Evolutionary conservation across 768 basidiomycete genomes (phyloP).

Genomic region (Rhodotorula sphaerocarpa): DNA sequence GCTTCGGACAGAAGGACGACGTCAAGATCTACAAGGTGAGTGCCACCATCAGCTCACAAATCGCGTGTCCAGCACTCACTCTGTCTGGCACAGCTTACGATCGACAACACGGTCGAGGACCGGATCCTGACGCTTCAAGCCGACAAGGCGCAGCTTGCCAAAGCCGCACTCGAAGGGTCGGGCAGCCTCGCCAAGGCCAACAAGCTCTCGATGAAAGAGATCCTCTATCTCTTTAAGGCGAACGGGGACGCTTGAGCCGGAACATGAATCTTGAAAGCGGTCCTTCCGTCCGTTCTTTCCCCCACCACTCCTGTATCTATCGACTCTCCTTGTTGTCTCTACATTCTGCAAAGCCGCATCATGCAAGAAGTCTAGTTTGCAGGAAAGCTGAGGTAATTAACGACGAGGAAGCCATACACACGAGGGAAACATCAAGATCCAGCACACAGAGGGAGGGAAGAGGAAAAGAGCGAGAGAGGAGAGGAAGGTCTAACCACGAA

Average conservation of each 20-base stretch:
- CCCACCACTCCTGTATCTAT: background rate
- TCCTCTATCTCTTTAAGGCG: conserved; percentile 17
- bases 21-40: conserved; percentile 44
- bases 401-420: background rate
- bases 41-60: background rate
- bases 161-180: conserved; percentile 77
- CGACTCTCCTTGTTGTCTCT: background rate
- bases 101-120: conserved; percentile 50
- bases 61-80: background rate
- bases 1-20: conserved; percentile 71
- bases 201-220: conserved; percentile 62
- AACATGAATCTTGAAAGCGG: no score
- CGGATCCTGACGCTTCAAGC: conserved; percentile 80
- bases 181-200: conserved; percentile 68
- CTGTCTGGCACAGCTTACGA: background rate
- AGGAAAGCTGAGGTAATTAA: background rate
- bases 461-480: background rate
- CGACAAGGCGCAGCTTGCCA: conserved; percentile 75
- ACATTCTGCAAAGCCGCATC: background rate
- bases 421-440: background rate
- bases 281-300: no score
- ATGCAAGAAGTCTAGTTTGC: background rate
- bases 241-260: background rate
- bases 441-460: background rate
- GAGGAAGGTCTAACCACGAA: background rate